Base-by-base conservation (phyloP, 805 yeast genomes). In the Hyphopichia homilentoma region DNA sequence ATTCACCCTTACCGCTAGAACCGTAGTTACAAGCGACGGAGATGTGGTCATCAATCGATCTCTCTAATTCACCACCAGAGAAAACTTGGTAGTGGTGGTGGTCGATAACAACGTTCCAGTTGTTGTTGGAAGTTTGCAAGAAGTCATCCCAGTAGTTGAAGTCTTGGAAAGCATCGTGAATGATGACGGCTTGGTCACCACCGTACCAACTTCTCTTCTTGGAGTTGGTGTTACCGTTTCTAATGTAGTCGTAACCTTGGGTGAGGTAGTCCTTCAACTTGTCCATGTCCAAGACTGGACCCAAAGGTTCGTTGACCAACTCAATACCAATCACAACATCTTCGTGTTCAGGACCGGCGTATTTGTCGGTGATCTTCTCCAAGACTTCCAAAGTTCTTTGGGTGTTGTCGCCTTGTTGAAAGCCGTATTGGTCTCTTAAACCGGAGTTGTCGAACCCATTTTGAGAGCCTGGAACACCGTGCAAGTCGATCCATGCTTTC, bases 361-460 rank as follows among this genome's bases (percentile, higher is more conserved):
- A 89, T 52, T 79, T 78, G 21, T 70, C 55, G 27, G 79, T 65
- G 28, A 89, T 68, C 16, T 62, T 48, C 14, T 65, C 51, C 35
- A 89, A 58, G 2, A 79, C 85, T 5, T 66, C 53, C 30, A 75
- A 48, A 1, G 95, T 81, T 12, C 75, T 45, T 20, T 68, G 57
- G 27, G 72, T 61, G 50, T 81, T 79, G 36, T 70, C 66, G 21
- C 65, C 70, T 27, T 69, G 52, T 48, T 72, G 82, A 77, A 84
- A 87, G 3, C 57, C 57, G 29, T 68, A 51, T 2, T 47, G 24
- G 52, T 82, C 96, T 48, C 95, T 74, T 41, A 75, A 63, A 17
- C 97, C 97, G 6, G 95, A 85, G 66, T 89, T 89, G 59, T 89
- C 97, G 51, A 87, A 90, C 9, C 97, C 97, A 55, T 89, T 89